phyloP scores from a whole-genome alignment of 2,329 filamentous ascomycete species.

The Penicillium sp. region DNA sequence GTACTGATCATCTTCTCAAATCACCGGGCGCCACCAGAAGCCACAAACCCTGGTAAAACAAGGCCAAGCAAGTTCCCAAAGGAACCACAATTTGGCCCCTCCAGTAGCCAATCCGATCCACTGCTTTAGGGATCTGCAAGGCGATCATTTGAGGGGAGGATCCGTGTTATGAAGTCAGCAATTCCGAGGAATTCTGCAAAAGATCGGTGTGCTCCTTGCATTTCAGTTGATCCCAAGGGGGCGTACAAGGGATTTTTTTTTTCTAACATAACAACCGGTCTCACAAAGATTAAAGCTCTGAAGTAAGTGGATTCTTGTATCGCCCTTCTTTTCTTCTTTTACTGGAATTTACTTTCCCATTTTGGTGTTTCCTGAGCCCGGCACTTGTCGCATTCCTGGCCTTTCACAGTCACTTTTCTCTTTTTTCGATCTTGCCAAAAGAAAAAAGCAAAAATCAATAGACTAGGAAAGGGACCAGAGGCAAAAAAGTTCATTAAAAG shows the following conservation, averaged over 20 bases:
- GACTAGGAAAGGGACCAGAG: neutral
- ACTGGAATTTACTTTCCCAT: neutral
- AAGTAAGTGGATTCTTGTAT: constrained; percentile 8
- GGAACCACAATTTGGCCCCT: constrained; percentile 9
- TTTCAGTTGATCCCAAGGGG: constrained; percentile 15
- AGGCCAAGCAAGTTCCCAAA: neutral
- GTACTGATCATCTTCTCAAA: neutral
- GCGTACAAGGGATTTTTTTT: constrained; percentile 7
- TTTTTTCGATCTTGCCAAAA: neutral
- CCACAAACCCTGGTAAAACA: neutral
- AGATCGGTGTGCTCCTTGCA: constrained; percentile 25
- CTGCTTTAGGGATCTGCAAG: constrained; percentile 17
- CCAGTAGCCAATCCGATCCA: constrained; percentile 17
- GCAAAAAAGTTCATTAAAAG: neutral
- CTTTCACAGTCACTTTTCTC: neutral
- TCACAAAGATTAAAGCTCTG: constrained; percentile 11
- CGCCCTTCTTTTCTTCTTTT: neutral
- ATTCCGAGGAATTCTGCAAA: constrained; percentile 20
- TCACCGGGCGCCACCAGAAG: neutral
- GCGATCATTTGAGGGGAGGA: constrained; percentile 22
- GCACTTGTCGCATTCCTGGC: neutral
- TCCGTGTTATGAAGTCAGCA: constrained; percentile 26
- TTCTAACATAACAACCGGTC: constrained; percentile 8
- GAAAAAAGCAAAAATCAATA: neutral
- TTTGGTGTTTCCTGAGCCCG: neutral